Evolutionary conservation across 305 asterid genomes (phyloP).

Genomic region (Plantago coronopus): DNA sequence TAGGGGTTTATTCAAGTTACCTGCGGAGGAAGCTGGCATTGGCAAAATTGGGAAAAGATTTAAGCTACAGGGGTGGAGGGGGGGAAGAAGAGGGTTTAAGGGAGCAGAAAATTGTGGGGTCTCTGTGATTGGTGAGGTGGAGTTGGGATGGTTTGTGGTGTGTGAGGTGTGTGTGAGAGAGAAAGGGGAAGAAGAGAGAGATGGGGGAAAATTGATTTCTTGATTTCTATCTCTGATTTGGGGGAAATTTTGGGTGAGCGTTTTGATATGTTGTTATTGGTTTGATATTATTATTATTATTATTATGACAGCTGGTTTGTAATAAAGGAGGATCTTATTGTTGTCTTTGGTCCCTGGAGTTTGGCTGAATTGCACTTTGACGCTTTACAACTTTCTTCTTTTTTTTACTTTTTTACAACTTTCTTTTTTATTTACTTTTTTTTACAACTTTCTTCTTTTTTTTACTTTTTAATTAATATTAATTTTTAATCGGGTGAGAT

Average conservation of each 20-base stretch:
- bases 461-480: too few species aligned
- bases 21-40: constrained; percentile 13
- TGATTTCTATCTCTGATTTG: constrained; percentile 1
- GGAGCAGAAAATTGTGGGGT: constrained; percentile 7
- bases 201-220: background rate
- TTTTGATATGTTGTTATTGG: background rate
- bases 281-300: background rate
- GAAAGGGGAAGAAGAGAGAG: background rate
- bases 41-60: constrained; percentile 6
- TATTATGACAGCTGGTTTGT: background rate
- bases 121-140: constrained; percentile 13
- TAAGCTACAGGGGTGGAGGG: background rate
- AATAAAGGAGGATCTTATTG: too few species aligned
- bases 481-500: too few species aligned
- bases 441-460: too few species aligned
- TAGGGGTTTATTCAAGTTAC: background rate
- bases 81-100: background rate
- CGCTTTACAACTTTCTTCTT: background rate
- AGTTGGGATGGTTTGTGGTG: constrained; percentile 9
- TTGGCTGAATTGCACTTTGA: background rate
- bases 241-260: constrained; percentile 9
- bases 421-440: too few species aligned
- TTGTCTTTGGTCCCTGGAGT: constrained; percentile 2
- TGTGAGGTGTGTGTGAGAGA: constrained; percentile 12
- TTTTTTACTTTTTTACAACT: too few species aligned